Conservation (phyloP, 1,284 basidiomycete species). For the Cutaneotrichosporon mucoides region DNA sequence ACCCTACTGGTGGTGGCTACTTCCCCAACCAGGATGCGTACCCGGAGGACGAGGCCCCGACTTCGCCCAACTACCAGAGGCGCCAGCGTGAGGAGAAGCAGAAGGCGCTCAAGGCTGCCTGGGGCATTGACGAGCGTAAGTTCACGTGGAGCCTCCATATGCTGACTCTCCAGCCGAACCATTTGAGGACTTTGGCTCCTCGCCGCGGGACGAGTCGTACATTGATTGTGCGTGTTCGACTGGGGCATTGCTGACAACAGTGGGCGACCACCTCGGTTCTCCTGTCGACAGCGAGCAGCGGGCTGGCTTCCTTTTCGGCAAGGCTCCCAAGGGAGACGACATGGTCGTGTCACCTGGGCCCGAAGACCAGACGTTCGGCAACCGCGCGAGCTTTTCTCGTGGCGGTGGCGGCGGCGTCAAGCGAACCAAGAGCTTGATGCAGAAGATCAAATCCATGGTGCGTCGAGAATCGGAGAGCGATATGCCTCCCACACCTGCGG, state of each 20-base stretch:
- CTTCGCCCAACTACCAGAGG: slow-evolving; percentile 37
- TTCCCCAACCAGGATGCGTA: slow-evolving; percentile 30
- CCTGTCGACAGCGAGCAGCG: not conserved
- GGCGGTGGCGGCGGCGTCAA: slow-evolving; percentile 37
- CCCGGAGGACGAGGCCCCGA: slow-evolving; percentile 28
- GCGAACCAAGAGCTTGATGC: slow-evolving; percentile 50
- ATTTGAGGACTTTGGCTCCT: slow-evolving; percentile 47
- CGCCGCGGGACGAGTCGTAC: slow-evolving; percentile 35
- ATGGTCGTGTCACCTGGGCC: not conserved
- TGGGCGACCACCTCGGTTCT: slow-evolving; percentile 19
- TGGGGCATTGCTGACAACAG: slow-evolving; percentile 11
- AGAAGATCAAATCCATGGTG: slow-evolving; percentile 51
- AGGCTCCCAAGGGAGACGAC: not conserved
- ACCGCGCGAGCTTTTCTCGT: slow-evolving; percentile 5
- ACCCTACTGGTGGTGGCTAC: slow-evolving; percentile 45
- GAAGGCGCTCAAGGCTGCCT: slow-evolving; percentile 47
- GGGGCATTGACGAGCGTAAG: slow-evolving; percentile 49
- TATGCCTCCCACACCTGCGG: not conserved
- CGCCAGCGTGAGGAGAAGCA: slow-evolving; percentile 45
- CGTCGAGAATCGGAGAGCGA: slow-evolving; percentile 24
- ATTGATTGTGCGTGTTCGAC: slow-evolving; percentile 1
- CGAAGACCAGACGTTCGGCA: not conserved
- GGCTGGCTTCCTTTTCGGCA: too few species aligned
- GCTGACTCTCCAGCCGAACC: slow-evolving; percentile 43
- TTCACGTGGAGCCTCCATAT: not conserved